Evolutionary conservation across 139 green algal species (phyloP).

Genomic region (Tetradesmus lagerheimii): DNA sequence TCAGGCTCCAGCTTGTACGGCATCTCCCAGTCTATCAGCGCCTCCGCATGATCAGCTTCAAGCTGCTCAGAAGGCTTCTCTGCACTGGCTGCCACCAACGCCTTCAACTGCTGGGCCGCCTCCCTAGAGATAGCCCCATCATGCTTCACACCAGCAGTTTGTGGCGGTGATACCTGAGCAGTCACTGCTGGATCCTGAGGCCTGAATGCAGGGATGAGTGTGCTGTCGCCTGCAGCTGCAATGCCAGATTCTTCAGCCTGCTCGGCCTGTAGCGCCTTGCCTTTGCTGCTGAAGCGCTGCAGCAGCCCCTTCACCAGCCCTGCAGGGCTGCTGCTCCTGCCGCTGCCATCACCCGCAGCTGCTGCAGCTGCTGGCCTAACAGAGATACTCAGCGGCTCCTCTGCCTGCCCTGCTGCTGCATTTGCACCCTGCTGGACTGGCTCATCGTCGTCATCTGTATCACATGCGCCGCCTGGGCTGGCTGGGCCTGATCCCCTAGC

Average conservation of each 20-base stretch:
- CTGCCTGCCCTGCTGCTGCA: background rate
- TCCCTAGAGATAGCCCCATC: background rate
- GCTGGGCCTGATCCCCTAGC: background rate
- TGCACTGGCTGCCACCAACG: background rate
- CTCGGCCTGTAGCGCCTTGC: background rate
- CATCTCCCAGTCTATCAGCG: background rate
- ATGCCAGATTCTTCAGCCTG: background rate
- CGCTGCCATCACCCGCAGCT: background rate
- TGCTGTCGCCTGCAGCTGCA: background rate
- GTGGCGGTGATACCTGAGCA: background rate
- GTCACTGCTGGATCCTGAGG: background rate
- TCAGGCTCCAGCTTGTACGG: conserved; percentile 30
- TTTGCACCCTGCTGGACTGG: background rate
- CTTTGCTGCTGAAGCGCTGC: conserved; percentile 9
- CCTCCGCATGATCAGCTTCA: background rate
- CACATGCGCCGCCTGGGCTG: background rate
- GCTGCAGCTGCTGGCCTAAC: background rate
- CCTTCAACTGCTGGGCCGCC: background rate
- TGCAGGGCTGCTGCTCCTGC: background rate
- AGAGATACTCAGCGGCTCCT: background rate
- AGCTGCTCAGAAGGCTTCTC: background rate
- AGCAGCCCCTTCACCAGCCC: background rate
- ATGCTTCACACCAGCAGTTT: background rate
- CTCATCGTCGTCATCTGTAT: background rate
- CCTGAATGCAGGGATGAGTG: background rate